phyloP scores from a whole-genome alignment of 805 yeast species.

The Saturnispora serradocipensis region DNA sequence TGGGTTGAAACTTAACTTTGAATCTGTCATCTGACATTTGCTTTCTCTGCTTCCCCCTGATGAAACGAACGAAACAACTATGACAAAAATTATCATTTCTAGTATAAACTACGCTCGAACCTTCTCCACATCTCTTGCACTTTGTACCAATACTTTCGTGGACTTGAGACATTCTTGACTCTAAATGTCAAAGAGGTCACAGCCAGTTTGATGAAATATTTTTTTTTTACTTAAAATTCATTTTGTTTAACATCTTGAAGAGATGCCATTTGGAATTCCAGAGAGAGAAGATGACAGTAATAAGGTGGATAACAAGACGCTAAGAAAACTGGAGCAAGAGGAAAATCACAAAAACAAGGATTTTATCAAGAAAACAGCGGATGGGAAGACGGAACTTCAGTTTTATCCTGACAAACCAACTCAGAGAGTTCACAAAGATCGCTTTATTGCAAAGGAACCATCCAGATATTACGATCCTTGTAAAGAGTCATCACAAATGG shows the following conservation, averaged over 20 bases:
- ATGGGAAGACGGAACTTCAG: slow-evolving; percentile 39
- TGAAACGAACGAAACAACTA: slow-evolving; percentile 60
- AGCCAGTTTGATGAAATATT: background rate
- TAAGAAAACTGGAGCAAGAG: slow-evolving; percentile 14
- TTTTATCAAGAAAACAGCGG: slow-evolving; percentile 39
- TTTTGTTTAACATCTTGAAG: background rate
- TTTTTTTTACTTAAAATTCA: background rate
- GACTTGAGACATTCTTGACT: slow-evolving; percentile 7
- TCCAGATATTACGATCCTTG: slow-evolving; percentile 91
- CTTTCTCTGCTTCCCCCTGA: slow-evolving; percentile 73
- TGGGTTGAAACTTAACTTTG: slow-evolving; percentile 55
- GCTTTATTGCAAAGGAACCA: slow-evolving; percentile 67
- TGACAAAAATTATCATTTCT: slow-evolving; percentile 61
- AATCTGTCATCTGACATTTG: slow-evolving; percentile 64
- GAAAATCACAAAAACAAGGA: slow-evolving; percentile 31
- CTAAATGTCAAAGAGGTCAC: background rate
- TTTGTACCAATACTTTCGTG: slow-evolving; percentile 10
- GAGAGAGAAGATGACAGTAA: slow-evolving; percentile 14
- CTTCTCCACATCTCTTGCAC: slow-evolving; percentile 45
- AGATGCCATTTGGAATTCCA: slow-evolving; percentile 6
- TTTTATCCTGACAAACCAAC: slow-evolving; percentile 88
- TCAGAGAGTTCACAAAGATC: slow-evolving; percentile 53
- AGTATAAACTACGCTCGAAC: slow-evolving; percentile 35
- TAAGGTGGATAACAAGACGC: slow-evolving; percentile 21
- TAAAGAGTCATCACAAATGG: slow-evolving; percentile 79